These are phyloP conservation scores for Posidonia australis DNA, from an alignment of 106 monocot species.

Conservation along the genomic window DNA sequence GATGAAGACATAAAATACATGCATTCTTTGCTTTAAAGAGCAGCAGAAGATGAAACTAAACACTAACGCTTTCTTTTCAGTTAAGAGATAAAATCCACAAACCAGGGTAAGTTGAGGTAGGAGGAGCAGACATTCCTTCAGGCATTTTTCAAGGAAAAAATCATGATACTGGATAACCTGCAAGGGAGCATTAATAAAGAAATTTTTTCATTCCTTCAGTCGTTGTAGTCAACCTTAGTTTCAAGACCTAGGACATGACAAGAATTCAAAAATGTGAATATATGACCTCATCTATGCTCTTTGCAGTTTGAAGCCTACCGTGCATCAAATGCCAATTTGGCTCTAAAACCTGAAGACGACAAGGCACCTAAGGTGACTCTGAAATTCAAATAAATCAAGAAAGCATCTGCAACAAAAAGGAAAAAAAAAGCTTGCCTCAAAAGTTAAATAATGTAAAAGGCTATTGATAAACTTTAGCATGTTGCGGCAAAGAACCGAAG, in stretches of 20 bases:
- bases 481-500: constrained; percentile 84
- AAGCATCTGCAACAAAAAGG: neutral
- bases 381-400: neutral
- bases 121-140: constrained; percentile 94
- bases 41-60: too few relatives aligned
- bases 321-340: constrained; percentile 99
- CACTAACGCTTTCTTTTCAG: too few relatives aligned
- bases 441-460: constrained; percentile 94
- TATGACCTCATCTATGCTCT: constrained; percentile 92
- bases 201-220: neutral
- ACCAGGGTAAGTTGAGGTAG: constrained; percentile 84
- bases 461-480: constrained; percentile 98
- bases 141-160: constrained; percentile 84
- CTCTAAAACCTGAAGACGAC: constrained; percentile 70
- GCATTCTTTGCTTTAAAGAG: too few relatives aligned
- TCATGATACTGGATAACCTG: constrained; percentile 96
- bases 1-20: too few relatives aligned
- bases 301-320: constrained; percentile 64
- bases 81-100: neutral
- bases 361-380: neutral
- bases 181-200: neutral
- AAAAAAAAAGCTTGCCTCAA: constrained; percentile 47
- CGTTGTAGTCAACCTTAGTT: too few relatives aligned
- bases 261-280: neutral
- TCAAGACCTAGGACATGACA: neutral